Conservation (phyloP, 805 yeast genomes). For the Blastobotrys robertii region DNA sequence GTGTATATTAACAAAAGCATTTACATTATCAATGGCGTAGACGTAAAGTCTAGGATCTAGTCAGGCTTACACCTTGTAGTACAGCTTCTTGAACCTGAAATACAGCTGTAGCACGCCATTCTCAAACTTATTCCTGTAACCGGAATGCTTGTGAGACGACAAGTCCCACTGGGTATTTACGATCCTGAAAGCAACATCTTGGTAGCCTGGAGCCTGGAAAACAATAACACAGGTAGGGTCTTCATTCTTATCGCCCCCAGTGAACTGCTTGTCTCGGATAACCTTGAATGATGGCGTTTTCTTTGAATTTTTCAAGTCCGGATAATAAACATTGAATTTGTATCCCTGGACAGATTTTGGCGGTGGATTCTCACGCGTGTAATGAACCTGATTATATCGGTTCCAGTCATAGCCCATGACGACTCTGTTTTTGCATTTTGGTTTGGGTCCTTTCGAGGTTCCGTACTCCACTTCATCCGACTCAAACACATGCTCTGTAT, state of each 20-base stretch:
- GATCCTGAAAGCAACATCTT: conserved; percentile 27
- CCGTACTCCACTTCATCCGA: not conserved
- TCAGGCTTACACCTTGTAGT: conserved; percentile 9
- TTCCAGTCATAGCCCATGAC: conserved; percentile 30
- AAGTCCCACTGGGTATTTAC: conserved; percentile 30
- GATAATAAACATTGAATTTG: conserved; percentile 28
- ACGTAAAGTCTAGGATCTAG: too few relatives aligned
- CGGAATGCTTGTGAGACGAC: conserved; percentile 18
- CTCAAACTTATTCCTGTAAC: conserved; percentile 25
- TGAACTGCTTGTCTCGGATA: conserved; percentile 11
- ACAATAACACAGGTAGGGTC: conserved; percentile 20
- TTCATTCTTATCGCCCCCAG: conserved; percentile 6
- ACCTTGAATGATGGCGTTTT: conserved; percentile 26
- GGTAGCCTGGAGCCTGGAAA: conserved; percentile 28
- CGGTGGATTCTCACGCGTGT: conserved; percentile 27
- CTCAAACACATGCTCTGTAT: not conserved
- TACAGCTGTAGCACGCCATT: conserved; percentile 29
- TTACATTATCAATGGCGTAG: too few relatives aligned
- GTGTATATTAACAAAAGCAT: not conserved
- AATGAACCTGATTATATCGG: conserved; percentile 28
- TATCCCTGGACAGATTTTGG: conserved; percentile 31
- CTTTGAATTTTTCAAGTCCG: conserved; percentile 20
- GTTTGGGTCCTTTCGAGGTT: conserved; percentile 13
- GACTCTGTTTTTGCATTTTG: conserved; percentile 24
- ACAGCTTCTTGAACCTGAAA: conserved; percentile 26